A percentile compares a stretch with the other conserved stretches of the same genome.
Conservation (phyloP, 2,329 filamentous ascomycete genomes). For the Hysterium pulicare region DNA sequence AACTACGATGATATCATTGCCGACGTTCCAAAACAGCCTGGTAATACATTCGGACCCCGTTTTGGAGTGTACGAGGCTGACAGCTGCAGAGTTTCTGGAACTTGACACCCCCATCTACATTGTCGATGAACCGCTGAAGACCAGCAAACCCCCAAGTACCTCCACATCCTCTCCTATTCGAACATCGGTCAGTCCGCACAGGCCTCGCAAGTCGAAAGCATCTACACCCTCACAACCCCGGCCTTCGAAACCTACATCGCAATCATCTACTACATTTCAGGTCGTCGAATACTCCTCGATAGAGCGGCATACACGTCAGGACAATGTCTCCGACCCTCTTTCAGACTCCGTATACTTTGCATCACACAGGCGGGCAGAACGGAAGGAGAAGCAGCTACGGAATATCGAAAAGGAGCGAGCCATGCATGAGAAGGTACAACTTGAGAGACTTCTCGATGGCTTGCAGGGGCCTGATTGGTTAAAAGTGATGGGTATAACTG, state of each 20-base stretch:
- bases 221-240: constrained; percentile 16
- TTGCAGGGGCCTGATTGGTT: constrained; percentile 92
- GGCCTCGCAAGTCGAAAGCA: constrained; percentile 22
- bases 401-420: constrained; percentile 66
- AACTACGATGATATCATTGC: constrained; percentile 94
- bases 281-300: constrained; percentile 44
- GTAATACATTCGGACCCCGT: constrained; percentile 47
- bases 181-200: constrained; percentile 22
- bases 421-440: constrained; percentile 63
- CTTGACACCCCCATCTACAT: constrained; percentile 71
- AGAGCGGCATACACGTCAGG: constrained; percentile 30
- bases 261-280: constrained; percentile 30
- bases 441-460: constrained; percentile 71
- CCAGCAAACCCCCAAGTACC: constrained; percentile 18
- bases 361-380: constrained; percentile 58
- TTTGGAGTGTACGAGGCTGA: constrained; percentile 16
- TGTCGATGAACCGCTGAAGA: constrained; percentile 53
- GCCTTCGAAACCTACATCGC: constrained; percentile 14
- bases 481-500: constrained; percentile 83
- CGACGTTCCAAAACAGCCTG: constrained; percentile 73
- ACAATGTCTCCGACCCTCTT: constrained; percentile 51
- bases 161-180: constrained; percentile 18
- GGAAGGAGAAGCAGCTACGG: constrained; percentile 65
- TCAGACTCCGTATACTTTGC: constrained; percentile 55
- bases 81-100: constrained; percentile 63